Percentiles rank a stretch among this genome's conserved stretches.
Conservation (phyloP, 1,284 basidiomycete genomes). For the Nidula niveotomentosa region DNA sequence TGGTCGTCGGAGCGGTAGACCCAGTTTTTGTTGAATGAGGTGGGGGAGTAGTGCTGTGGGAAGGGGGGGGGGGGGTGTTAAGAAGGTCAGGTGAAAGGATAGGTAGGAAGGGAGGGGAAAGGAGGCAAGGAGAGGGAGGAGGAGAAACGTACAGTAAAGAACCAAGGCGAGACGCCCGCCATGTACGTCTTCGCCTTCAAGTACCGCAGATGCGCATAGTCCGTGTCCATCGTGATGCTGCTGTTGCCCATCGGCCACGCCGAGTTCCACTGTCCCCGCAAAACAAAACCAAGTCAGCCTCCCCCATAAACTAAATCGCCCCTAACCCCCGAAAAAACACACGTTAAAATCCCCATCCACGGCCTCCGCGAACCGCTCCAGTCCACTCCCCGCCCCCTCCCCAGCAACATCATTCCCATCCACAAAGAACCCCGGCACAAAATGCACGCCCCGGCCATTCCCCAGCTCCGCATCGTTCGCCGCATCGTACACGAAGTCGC, state of each 20-base stretch:
- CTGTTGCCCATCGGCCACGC: slow-evolving; percentile 49
- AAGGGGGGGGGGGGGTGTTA: slow-evolving; percentile 3
- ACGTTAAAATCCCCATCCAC: slow-evolving; percentile 45
- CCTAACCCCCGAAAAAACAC: slow-evolving; percentile 4
- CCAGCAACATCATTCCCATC: slow-evolving; percentile 17
- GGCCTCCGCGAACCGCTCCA: slow-evolving; percentile 20
- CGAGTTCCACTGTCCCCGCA: slow-evolving; percentile 39
- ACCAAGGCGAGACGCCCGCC: slow-evolving; percentile 45
- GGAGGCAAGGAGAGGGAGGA: neutral
- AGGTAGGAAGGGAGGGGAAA: slow-evolving; percentile 46
- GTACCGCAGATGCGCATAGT: slow-evolving; percentile 16
- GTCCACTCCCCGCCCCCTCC: slow-evolving; percentile 6
- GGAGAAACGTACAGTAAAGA: slow-evolving; percentile 38
- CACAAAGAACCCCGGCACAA: slow-evolving; percentile 43
- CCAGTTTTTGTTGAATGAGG: slow-evolving; percentile 63
- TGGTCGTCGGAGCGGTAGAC: slow-evolving; percentile 65
- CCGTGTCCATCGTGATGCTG: slow-evolving; percentile 44
- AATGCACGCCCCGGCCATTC: slow-evolving; percentile 20
- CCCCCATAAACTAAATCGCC: neutral
- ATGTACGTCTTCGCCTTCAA: slow-evolving; percentile 20
- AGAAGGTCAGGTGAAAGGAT: slow-evolving; percentile 65
- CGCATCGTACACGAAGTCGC: slow-evolving; percentile 2
- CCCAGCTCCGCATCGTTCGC: neutral
- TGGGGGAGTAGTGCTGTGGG: slow-evolving; percentile 44
- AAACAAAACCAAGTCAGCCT: slow-evolving; percentile 2